Base-by-base conservation (phyloP, 129 eudicot genomes). In the Smallanthus sonchifolius region DNA sequence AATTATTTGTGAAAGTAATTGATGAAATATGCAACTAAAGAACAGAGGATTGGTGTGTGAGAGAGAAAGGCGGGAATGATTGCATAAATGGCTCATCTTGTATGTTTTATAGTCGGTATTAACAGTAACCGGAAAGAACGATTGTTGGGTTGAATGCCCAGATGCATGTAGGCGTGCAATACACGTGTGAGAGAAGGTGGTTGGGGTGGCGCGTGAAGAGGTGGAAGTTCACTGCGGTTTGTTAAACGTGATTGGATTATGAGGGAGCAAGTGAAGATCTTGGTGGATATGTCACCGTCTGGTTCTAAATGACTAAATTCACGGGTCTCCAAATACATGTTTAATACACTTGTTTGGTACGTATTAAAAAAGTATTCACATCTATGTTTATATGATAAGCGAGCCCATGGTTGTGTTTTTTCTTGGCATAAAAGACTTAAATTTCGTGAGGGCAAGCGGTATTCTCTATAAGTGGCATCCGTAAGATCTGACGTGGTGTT, bases 21-120 rank as follows among this genome's bases (percentile, higher is more conserved):
- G 60, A 16, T 54, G 34, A 48, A 48, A 48, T 48, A 7, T 6
- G 6, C 28, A 51, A 54, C 32, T 2, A 20, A 52, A 19, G 54
- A 57, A 48, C 73, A 40, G 15, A 72, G 19, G 30, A 38, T 44
- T 54, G 10, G 69, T 38, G 67, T 32, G 75, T 13, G 56, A 9
- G 47, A 38, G 42, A 69, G 17, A 37, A 5, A 43, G 64, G 76
- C 72, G 82, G 75, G 79, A 76, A 56, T 67, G 61, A 49, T 48
- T 68, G 80, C 80, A 73, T 37, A 48, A 78, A 68, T 34, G 68
- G 55, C 52, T 66, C 71, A 24, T 35, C 48, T 52, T 45, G 11
- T 45, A 34, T 61, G 0, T 37, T 32, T 73, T 42, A 59, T 59
- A 36, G 48, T 52, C 51, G 48, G 49, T 52, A 51, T 45, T 45